Evolutionary conservation across 75 land plant species (phyloP), one percentile per base, ranked within the genome.

Genomic region (Pinus tabuliformis): DNA sequence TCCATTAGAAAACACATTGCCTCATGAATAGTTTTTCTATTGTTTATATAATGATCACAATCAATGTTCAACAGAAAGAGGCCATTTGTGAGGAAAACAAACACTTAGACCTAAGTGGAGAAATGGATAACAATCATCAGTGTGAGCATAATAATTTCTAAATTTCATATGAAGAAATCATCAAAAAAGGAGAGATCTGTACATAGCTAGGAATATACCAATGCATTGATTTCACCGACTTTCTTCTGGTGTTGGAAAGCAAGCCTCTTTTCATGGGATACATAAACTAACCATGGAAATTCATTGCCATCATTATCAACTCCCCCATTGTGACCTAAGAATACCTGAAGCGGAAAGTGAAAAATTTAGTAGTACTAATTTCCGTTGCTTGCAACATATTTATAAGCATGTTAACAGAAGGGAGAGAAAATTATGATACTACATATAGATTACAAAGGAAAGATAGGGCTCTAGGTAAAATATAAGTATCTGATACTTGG

Each of bases 1-100:
- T 92, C 95, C 95, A 92, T 92, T 90, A 92, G 88, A 65, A 92
- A 92, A 72, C 95, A 92, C 95, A 92, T 92, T 33, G 92, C 95
- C 72, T 92, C 95, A 58, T 78, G 80, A 58, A 92, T 82, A 75
- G 90, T 89, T 79, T 92, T 92, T 73, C 92, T 92, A 77, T 92
- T 92, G 68, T 92, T 92, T 81, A 92, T 91, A 81, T 92, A 92
- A 80, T 92, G 95, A 83, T 92, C 95, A 82, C 95, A 92, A 74
- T 92, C 95, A 33, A 92, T 86, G 76, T 92, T 92, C 79, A 92
- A 77, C 13, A 92, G 83, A 77, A 83, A 92, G 33, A 88, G 90
- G 22, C 90, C 92, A 79, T 92, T 92, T 33, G 95, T 90, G 5
- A 92, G 81, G 59, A 92, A 92, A 62, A 92, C 92, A 7, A 92